A percentile compares a stretch with the other conserved stretches of the same genome.
Conservation (phyloP, 2,329 filamentous ascomycete species). For the Fusarium phyllophilum region DNA sequence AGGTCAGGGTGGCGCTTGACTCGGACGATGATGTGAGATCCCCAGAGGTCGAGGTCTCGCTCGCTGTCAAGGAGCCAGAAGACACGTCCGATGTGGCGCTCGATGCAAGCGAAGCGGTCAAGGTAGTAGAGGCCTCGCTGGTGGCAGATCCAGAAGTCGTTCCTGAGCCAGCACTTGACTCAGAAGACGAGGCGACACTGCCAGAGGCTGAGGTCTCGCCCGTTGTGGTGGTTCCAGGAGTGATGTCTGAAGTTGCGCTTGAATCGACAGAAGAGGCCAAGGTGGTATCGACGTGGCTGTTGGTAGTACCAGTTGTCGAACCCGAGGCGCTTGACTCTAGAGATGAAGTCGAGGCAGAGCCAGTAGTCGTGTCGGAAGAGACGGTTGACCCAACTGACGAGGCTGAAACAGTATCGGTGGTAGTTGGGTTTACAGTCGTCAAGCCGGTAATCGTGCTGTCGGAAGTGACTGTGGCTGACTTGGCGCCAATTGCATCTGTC, state of each 20-base stretch:
- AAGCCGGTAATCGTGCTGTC: neutral
- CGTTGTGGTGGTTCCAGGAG: neutral
- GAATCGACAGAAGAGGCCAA: neutral
- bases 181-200: neutral
- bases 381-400: neutral
- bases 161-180: neutral
- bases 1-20: neutral
- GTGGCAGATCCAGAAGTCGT: neutral
- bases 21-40: neutral
- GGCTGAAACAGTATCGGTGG: neutral
- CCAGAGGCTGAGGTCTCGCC: neutral
- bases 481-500: neutral
- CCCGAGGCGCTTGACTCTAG: neutral
- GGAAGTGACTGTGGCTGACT: neutral
- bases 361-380: neutral
- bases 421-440: neutral
- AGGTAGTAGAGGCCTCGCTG: too few species aligned
- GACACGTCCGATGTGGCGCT: neutral
- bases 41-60: neutral
- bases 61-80: neutral
- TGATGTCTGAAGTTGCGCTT: neutral
- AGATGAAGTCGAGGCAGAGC: neutral
- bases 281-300: neutral
- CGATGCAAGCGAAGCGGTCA: neutral
- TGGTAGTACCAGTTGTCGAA: rapidly evolving